phyloP scores from a whole-genome alignment of 345 rosid genomes.

The Bruguiera sexangula region DNA sequence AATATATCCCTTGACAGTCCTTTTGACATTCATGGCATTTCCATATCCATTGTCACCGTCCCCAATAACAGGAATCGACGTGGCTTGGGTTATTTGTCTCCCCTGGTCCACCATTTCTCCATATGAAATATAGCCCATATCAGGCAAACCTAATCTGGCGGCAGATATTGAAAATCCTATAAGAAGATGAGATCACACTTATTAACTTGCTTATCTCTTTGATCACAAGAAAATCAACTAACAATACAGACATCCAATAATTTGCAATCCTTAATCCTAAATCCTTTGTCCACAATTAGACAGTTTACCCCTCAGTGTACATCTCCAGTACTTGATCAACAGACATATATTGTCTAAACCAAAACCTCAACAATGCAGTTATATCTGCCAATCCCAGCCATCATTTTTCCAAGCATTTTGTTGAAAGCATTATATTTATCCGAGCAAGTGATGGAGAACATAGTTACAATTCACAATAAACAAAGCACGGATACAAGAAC shows the following conservation, averaged over 20 bases:
- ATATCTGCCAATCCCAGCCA: no score
- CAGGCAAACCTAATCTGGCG: slow-evolving; percentile 68
- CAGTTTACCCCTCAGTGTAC: no score
- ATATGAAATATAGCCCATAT: slow-evolving; percentile 67
- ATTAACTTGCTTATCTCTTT: not conserved
- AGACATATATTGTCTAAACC: no score
- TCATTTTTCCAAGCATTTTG: no score
- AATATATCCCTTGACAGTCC: slow-evolving; percentile 77
- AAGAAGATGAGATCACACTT: slow-evolving; percentile 9
- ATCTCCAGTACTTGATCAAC: no score
- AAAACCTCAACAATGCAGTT: no score
- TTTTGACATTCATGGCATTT: slow-evolving; percentile 80
- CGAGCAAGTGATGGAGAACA: no score
- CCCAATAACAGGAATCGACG: slow-evolving; percentile 76
- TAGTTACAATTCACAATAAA: no score
- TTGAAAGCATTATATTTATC: no score
- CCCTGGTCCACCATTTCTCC: slow-evolving; percentile 96
- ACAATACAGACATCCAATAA: not conserved
- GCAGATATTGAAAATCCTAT: slow-evolving; percentile 87
- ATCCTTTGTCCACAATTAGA: not conserved
- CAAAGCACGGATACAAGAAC: no score
- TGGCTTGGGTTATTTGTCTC: slow-evolving; percentile 65
- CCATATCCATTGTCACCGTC: slow-evolving; percentile 86
- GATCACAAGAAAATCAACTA: not conserved
- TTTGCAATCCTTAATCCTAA: not conserved